Percentiles rank a stretch among this genome's conserved stretches.
These are phyloP conservation scores for Ogataea pilisensis DNA, from an alignment of 805 yeast species.

Conservation along the genomic window DNA sequence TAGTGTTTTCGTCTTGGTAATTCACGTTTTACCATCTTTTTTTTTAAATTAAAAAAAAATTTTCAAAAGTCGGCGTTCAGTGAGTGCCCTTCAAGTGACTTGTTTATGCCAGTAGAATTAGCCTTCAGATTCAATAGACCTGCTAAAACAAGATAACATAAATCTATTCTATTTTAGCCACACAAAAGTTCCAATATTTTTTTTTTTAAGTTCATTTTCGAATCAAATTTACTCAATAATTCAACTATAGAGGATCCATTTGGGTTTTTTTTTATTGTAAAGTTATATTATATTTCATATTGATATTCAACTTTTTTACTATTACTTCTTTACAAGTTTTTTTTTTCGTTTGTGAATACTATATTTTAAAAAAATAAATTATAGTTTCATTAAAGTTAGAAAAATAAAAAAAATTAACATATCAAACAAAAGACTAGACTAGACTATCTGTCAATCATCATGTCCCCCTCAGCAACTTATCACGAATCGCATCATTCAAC, in stretches of 20 bases:
- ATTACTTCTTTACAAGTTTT: constrained; percentile 18
- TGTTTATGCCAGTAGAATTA: constrained; percentile 26
- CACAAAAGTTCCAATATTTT: not conserved
- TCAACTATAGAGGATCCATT: constrained; percentile 11
- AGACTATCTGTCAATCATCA: not conserved
- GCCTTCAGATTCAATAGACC: constrained; percentile 31
- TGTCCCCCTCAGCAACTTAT: constrained; percentile 6
- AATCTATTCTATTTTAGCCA: constrained; percentile 1
- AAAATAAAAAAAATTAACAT: constrained; percentile 20
- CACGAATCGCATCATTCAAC: constrained; percentile 9
- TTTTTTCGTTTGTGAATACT: constrained; percentile 23
- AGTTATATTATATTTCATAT: constrained; percentile 5
- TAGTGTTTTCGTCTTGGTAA: not conserved
- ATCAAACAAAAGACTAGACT: not conserved
- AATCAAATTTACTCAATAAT: not conserved
- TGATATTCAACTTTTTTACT: not conserved
- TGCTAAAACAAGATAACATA: constrained; percentile 32
- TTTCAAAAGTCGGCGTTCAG: not conserved
- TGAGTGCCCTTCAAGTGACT: not conserved
- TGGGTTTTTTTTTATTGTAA: constrained; percentile 28
- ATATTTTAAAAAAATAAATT: not conserved
- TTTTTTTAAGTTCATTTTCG: not conserved
- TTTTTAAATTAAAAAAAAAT: too few species aligned
- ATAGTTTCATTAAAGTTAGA: constrained; percentile 14
- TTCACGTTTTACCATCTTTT: too few species aligned